Percentiles rank a stretch among this genome's conserved stretches.
Conservation (phyloP, 2,329 filamentous ascomycete species). For the Lecanicillium sp. region DNA sequence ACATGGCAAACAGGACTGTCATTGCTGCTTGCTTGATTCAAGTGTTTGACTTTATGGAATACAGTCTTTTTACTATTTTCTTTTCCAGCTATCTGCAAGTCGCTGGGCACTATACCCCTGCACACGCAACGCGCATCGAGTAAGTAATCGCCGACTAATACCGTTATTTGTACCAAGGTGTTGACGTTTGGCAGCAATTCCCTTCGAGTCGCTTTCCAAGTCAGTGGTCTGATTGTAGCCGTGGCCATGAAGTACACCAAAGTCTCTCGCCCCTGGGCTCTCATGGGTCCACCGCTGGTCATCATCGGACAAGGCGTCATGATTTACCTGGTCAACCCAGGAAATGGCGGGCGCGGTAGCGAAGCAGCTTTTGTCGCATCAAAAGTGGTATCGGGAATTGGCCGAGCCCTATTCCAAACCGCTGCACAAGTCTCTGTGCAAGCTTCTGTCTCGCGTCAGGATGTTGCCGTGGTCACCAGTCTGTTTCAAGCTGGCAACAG, state of each 20-base stretch:
- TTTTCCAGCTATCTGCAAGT: conserved; percentile 33
- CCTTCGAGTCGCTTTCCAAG: conserved; percentile 27
- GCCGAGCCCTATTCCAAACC: conserved; percentile 25
- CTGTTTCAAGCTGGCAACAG: conserved; percentile 28
- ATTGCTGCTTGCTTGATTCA: conserved; percentile 28
- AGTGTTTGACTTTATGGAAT: conserved; percentile 28
- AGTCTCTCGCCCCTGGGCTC: conserved; percentile 23
- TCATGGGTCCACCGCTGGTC: conserved; percentile 22
- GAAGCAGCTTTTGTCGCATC: conserved; percentile 26
- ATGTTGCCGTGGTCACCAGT: conserved; percentile 27
- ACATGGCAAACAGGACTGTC: conserved; percentile 30
- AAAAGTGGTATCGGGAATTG: conserved; percentile 25
- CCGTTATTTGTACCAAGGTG: background rate
- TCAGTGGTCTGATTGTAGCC: conserved; percentile 25
- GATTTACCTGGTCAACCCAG: conserved; percentile 21
- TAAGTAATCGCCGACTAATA: conserved; percentile 9
- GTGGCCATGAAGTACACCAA: conserved; percentile 28
- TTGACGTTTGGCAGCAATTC: conserved; percentile 14
- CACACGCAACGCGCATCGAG: conserved; percentile 28
- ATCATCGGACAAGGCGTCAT: conserved; percentile 25
- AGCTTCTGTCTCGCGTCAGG: conserved; percentile 23
- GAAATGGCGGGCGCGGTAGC: conserved; percentile 16
- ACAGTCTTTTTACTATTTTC: conserved; percentile 30
- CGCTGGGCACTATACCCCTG: conserved; percentile 25
- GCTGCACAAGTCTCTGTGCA: conserved; percentile 25